Evolutionary conservation across 2,329 filamentous ascomycete species (phyloP).

Genomic region (Magnaporthiopsis incrustans): DNA sequence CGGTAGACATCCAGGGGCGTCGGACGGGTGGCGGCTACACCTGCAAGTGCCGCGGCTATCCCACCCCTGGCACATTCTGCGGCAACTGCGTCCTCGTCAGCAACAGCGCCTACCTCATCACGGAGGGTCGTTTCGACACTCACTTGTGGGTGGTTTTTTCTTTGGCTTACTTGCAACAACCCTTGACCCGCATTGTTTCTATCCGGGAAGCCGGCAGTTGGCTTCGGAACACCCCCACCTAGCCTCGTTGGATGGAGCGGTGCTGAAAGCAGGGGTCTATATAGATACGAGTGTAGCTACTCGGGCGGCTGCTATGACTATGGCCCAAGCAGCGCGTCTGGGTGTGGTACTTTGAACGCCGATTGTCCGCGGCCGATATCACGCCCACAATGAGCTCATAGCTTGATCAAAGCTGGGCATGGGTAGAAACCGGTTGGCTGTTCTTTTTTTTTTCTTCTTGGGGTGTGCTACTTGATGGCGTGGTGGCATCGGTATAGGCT

Average conservation of each 20-base stretch:
- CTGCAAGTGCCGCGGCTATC: not conserved
- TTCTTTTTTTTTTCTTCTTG: not conserved
- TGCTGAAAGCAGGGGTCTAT: not conserved
- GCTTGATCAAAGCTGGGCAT: not conserved
- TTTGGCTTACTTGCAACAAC: not conserved
- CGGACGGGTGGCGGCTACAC: not conserved
- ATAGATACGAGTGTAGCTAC: not conserved
- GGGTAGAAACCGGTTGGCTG: not conserved
- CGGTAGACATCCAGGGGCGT: not conserved
- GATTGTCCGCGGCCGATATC: not conserved
- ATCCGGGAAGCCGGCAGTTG: too few species aligned
- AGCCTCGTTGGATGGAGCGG: not conserved
- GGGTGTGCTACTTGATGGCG: not conserved
- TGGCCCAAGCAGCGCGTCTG: too few species aligned
- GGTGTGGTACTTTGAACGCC: not conserved
- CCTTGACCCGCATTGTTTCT: too few species aligned
- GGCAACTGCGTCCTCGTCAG: not conserved
- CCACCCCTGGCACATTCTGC: not conserved
- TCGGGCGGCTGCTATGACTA: not conserved
- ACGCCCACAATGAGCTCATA: not conserved
- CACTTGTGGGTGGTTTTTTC: not conserved
- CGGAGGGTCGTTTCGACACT: not conserved
- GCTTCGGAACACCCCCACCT: too few species aligned
- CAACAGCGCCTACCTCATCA: not conserved
- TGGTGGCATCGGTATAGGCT: too few species aligned